Conservation (phyloP, 129 eudicot species). For the Dittrichia graveolens region DNA sequence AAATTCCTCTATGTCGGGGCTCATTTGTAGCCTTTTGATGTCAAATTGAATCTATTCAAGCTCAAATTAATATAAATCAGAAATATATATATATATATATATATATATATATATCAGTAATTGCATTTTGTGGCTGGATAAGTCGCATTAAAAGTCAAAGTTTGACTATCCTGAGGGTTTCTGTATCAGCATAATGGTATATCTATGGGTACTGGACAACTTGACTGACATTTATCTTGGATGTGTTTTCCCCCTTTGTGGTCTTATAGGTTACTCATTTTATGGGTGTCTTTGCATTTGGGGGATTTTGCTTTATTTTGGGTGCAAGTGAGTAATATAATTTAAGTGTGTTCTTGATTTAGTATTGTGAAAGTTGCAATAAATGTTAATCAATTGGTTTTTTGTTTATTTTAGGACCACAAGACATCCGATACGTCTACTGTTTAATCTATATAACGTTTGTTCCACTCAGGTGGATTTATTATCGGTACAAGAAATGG, state of each 20-base stretch:
- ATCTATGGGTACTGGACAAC: background rate
- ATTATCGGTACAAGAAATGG: slow-evolving; percentile 96
- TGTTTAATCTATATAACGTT: slow-evolving; percentile 81
- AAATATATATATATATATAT: too few species aligned
- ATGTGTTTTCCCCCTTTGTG: background rate
- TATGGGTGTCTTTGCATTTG: slow-evolving; percentile 87
- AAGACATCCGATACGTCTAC: slow-evolving; percentile 88
- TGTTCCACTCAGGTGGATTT: slow-evolving; percentile 95
- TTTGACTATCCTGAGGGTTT: background rate
- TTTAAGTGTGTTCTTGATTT: background rate
- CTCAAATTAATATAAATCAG: background rate
- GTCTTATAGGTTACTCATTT: slow-evolving; percentile 75
- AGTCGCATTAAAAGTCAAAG: slow-evolving; percentile 9
- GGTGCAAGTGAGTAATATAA: slow-evolving; percentile 89
- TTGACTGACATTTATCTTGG: slow-evolving; percentile 5
- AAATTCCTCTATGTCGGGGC: background rate
- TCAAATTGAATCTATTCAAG: slow-evolving; percentile 11
- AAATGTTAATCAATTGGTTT: background rate
- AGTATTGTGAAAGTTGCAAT: background rate
- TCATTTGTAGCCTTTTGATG: slow-evolving; percentile 1
- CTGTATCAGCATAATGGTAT: background rate
- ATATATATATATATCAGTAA: too few species aligned
- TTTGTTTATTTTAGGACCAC: slow-evolving; percentile 69
- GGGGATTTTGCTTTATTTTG: slow-evolving; percentile 93
- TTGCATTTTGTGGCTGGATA: slow-evolving; percentile 1